Percentiles rank a stretch among this genome's conserved stretches.
Conservation (phyloP, 2,329 filamentous ascomycete genomes). For the Trichoderma brevicompactum region DNA sequence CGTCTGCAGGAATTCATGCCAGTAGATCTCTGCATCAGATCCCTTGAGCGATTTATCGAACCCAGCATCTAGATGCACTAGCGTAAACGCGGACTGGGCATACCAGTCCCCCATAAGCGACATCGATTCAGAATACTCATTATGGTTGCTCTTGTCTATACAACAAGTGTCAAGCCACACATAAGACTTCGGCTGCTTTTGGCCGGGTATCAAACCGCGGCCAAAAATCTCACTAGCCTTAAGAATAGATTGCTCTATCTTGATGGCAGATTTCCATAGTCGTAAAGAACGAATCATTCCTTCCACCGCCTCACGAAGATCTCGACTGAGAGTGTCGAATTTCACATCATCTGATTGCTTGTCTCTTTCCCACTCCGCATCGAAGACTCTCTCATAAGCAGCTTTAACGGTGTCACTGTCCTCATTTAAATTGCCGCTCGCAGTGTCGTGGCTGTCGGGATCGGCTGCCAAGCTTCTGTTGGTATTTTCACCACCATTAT, state of each 20-base stretch:
- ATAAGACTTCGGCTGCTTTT: conserved; percentile 10
- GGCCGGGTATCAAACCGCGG: neutral
- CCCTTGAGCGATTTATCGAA: neutral
- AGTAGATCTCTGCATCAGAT: conserved; percentile 13
- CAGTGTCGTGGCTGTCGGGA: too few relatives aligned
- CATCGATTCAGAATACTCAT: conserved; percentile 25
- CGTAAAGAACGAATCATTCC: conserved; percentile 24
- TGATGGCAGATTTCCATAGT: conserved; percentile 29
- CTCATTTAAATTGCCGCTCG: neutral
- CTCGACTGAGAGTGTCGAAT: conserved; percentile 8
- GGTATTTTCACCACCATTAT: neutral
- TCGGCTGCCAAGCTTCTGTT: neutral
- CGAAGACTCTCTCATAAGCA: conserved; percentile 11
- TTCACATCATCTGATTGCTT: neutral
- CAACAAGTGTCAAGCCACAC: conserved; percentile 27
- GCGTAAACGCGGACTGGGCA: conserved; percentile 19
- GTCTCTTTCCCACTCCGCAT: conserved; percentile 21
- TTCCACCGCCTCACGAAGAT: conserved; percentile 24
- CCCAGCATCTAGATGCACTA: conserved; percentile 24
- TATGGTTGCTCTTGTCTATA: conserved; percentile 26
- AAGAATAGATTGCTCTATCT: conserved; percentile 25
- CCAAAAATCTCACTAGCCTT: conserved; percentile 23
- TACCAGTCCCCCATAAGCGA: conserved; percentile 30
- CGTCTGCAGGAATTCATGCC: conserved; percentile 11
- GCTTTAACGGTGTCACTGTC: neutral